A percentile compares a stretch with the other conserved stretches of the same genome.
Evolutionary conservation across 176 grass and related monocot genomes (phyloP).

Genomic region (Thalia dealbata): DNA sequence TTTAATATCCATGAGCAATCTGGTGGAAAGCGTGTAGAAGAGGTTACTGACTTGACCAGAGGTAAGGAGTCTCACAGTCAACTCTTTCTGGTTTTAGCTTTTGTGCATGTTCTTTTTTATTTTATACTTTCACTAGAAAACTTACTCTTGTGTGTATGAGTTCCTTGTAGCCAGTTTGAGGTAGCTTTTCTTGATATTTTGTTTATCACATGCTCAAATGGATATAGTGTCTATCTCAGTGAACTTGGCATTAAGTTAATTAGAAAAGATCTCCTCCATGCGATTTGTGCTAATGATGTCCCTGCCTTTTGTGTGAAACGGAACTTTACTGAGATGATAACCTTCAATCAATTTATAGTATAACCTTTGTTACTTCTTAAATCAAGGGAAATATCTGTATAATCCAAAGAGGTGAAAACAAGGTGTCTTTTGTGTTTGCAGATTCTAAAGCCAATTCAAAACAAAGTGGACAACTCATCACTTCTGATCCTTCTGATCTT

Average conservation of each 20-base stretch:
- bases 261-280: background rate
- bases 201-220: background rate
- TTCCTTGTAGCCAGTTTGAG: background rate
- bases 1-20: conserved; percentile 48
- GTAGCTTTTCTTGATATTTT: background rate
- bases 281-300: background rate
- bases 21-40: conserved; percentile 50
- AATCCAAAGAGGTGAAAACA: background rate
- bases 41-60: conserved; percentile 40
- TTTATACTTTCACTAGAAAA: background rate
- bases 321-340: background rate
- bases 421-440: conserved; percentile 19
- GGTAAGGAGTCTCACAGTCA: conserved; percentile 10
- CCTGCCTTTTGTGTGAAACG: background rate
- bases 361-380: background rate
- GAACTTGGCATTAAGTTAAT: background rate
- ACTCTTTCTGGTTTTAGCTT: background rate
- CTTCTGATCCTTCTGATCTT: conserved; percentile 43
- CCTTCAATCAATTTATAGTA: background rate
- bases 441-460: conserved; percentile 49
- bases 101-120: background rate
- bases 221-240: background rate
- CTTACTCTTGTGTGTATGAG: background rate
- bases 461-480: conserved; percentile 32
- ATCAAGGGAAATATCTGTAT: background rate